These are phyloP conservation scores for Rhizophagus clarus DNA, from an alignment of 192 early-diverging fungal species.

Conservation along the genomic window DNA sequence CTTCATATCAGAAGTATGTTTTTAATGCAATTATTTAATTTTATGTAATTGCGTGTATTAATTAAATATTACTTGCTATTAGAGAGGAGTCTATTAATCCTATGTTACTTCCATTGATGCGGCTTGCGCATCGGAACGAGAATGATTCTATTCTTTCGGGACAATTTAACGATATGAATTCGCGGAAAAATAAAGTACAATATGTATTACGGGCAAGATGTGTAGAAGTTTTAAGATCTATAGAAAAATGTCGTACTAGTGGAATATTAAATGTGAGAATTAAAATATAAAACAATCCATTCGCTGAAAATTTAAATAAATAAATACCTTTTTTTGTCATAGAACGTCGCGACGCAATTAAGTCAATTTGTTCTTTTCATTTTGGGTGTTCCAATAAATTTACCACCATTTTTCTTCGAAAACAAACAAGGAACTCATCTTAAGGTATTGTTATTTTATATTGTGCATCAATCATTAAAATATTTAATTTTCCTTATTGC, in stretches of 20 bases:
- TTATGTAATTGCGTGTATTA: neutral
- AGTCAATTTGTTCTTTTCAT: neutral
- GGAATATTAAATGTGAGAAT: neutral
- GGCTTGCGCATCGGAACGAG: neutral
- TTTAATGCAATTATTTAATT: neutral
- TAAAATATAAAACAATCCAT: neutral
- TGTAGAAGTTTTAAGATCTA: neutral
- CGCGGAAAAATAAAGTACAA: neutral
- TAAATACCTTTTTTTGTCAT: neutral
- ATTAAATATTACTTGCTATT: neutral
- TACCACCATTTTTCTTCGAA: slow-evolving; percentile 17
- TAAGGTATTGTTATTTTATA: neutral
- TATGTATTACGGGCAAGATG: neutral
- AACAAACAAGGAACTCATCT: slow-evolving; percentile 4
- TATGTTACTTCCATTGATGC: slow-evolving; percentile 15
- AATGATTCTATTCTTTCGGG: neutral
- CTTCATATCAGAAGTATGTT: neutral
- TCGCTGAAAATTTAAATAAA: neutral
- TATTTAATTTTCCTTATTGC: neutral
- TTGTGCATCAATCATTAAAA: neutral
- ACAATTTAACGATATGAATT: neutral
- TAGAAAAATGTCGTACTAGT: neutral
- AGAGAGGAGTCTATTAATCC: slow-evolving; percentile 3
- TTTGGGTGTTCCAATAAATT: slow-evolving; percentile 3
- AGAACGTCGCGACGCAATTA: neutral